Percentiles rank a stretch among this genome's conserved stretches.
Evolutionary conservation across 768 basidiomycete genomes (phyloP).

Genomic region (Suillus tomentosus): DNA sequence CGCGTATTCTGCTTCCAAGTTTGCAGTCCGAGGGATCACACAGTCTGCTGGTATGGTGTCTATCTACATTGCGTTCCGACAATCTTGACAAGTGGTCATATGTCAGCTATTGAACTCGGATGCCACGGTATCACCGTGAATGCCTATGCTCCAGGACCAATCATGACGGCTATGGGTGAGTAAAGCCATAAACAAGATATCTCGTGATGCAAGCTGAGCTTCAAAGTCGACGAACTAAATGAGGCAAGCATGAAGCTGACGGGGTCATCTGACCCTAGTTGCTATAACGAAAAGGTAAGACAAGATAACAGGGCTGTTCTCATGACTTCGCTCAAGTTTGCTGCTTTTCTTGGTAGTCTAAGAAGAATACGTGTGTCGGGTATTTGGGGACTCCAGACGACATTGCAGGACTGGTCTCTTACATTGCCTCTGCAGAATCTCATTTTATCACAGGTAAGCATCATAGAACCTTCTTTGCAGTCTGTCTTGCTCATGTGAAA

Average conservation of each 20-base stretch:
- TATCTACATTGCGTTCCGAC: neutral
- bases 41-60: conserved; percentile 21
- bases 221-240: neutral
- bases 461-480: neutral
- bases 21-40: conserved; percentile 32
- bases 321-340: neutral
- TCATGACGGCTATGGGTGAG: conserved; percentile 29
- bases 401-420: conserved; percentile 31
- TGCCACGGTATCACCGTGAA: conserved; percentile 29
- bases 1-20: conserved; percentile 35
- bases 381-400: conserved; percentile 20
- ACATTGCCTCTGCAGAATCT: conserved; percentile 29
- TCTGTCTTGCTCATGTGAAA: neutral
- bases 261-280: neutral
- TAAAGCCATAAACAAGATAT: neutral
- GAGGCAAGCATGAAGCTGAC: conserved; percentile 8
- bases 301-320: neutral
- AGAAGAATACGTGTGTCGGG: conserved; percentile 12
- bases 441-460: conserved; percentile 31
- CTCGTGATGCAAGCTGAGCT: neutral
- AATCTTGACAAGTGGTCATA: neutral
- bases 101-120: conserved; percentile 29
- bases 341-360: neutral
- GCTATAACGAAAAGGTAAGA: conserved; percentile 8
- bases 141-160: conserved; percentile 32